Evolutionary conservation across 768 basidiomycete genomes (phyloP).

Genomic region (Phanerodontia chrysosporium): DNA sequence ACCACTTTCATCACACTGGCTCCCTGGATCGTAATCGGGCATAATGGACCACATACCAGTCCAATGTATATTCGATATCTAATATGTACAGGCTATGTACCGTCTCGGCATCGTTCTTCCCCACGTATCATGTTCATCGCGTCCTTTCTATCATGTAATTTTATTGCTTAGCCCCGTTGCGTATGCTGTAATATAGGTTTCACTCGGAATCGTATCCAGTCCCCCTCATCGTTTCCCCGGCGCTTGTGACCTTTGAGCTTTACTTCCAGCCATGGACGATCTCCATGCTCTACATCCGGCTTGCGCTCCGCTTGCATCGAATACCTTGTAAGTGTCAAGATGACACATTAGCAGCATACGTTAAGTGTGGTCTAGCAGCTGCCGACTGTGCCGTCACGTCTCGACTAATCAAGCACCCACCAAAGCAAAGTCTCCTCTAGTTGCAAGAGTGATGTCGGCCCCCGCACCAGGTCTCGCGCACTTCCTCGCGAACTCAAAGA

Average conservation of each 20-base stretch:
- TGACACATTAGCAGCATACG: too few species aligned
- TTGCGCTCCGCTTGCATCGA: not conserved
- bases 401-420: too few species aligned
- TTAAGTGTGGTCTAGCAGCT: too few species aligned
- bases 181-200: not conserved
- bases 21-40: not conserved
- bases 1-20: not conserved
- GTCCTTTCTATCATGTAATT: not conserved
- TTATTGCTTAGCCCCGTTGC: not conserved
- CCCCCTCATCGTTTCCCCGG: not conserved
- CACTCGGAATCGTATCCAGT: not conserved
- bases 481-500: constrained; percentile 33
- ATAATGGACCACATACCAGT: not conserved
- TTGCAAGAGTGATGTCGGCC: not conserved
- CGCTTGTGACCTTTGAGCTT: not conserved
- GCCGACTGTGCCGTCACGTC: too few species aligned
- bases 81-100: constrained; percentile 5
- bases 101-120: not conserved
- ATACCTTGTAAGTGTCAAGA: not conserved
- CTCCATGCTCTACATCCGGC: not conserved
- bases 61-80: not conserved
- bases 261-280: not conserved
- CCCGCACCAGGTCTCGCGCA: not conserved
- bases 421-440: too few species aligned
- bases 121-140: not conserved